Evolutionary conservation across 768 basidiomycete species (phyloP).

Genomic region (Calocera viscosa): DNA sequence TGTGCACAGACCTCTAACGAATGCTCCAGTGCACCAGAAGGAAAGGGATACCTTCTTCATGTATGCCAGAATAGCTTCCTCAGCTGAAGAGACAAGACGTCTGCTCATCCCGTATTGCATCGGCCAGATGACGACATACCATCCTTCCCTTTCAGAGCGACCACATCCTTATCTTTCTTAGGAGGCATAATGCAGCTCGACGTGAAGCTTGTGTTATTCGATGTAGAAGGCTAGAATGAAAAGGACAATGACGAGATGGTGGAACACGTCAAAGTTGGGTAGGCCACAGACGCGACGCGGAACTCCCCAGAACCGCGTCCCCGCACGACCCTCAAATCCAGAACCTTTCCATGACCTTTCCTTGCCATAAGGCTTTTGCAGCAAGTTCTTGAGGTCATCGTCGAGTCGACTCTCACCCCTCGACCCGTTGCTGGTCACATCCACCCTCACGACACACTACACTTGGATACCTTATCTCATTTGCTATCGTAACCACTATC

Average conservation of each 20-base stretch:
- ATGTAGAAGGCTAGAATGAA: not conserved
- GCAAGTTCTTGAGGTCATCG: not conserved
- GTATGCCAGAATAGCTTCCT: conserved; percentile 65
- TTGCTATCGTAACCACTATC: not conserved
- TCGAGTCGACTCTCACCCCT: not conserved
- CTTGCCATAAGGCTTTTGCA: not conserved
- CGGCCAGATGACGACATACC: not conserved
- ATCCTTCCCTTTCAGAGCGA: not conserved
- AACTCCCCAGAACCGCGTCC: not conserved
- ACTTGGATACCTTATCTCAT: not conserved
- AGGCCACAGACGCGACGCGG: not conserved
- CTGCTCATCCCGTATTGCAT: not conserved
- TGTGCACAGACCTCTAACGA: conserved; percentile 24
- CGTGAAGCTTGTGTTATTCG: not conserved
- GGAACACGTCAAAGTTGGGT: not conserved
- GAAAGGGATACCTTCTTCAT: conserved; percentile 46
- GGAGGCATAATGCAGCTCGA: not conserved
- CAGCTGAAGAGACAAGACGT: conserved; percentile 35
- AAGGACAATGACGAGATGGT: not conserved
- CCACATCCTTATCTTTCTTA: conserved; percentile 1
- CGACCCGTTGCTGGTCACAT: not conserved
- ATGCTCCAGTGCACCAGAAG: conserved; percentile 13
- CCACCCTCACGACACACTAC: not conserved
- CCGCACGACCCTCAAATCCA: not conserved
- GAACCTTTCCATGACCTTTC: conserved; percentile 4